phyloP scores from a whole-genome alignment of 345 rosid genomes.

The Tarenaya hassleriana region DNA sequence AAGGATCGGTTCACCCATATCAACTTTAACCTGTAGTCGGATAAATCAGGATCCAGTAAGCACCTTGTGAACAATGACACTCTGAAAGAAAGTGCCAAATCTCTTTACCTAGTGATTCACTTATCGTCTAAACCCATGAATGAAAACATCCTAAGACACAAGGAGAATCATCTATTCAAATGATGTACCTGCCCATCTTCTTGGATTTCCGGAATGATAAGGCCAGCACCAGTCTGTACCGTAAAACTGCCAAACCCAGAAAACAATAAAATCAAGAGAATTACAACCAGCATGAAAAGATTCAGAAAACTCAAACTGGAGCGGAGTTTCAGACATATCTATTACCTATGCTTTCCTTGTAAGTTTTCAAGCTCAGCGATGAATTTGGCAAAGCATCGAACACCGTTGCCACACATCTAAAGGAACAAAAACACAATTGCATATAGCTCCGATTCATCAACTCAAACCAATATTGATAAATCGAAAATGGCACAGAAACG shows the following conservation, averaged over 20 bases:
- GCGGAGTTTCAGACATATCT: not conserved
- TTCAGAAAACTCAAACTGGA: constrained; percentile 1
- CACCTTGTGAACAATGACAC: not conserved
- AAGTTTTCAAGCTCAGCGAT: constrained; percentile 74
- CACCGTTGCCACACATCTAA: constrained; percentile 94
- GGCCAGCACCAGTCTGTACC: constrained; percentile 86
- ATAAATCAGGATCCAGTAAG: constrained; percentile 16
- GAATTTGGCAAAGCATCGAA: constrained; percentile 90
- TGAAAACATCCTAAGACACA: too few relatives aligned
- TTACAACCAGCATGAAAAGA: not conserved
- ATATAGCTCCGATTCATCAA: not conserved
- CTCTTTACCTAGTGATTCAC: too few relatives aligned
- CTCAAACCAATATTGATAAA: not conserved
- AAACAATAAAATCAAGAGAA: not conserved
- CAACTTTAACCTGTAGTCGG: constrained; percentile 72
- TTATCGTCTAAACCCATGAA: too few relatives aligned
- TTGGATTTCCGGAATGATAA: constrained; percentile 85
- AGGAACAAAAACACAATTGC: constrained; percentile 9
- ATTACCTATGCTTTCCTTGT: constrained; percentile 59
- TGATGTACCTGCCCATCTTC: constrained; percentile 59
- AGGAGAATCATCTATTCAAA: not conserved
- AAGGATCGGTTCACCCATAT: constrained; percentile 89
- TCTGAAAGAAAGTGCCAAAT: too few relatives aligned
- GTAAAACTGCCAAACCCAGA: constrained; percentile 46
- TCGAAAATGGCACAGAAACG: not conserved